A percentile compares a stretch with the other conserved stretches of the same genome.
These are phyloP conservation scores for Malus hybrid DNA, from an alignment of 331 rosid genomes.

Conservation along the genomic window DNA sequence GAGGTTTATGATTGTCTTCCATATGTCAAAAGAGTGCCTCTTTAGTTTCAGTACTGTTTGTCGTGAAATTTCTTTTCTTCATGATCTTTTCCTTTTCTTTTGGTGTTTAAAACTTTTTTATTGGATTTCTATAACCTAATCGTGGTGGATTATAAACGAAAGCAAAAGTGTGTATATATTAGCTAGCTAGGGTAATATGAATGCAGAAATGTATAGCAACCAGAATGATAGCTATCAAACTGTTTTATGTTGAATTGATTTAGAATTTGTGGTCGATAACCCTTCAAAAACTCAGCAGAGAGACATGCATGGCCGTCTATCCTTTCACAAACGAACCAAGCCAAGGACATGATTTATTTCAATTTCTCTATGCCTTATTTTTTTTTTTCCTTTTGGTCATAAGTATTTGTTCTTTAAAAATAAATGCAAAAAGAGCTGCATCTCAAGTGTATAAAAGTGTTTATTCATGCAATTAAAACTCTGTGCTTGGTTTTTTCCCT, in stretches of 20 bases:
- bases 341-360: no score
- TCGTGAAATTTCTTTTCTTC: not conserved
- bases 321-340: conserved; percentile 5
- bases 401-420: no score
- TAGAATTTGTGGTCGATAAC: not conserved
- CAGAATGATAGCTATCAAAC: not conserved
- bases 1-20: not conserved
- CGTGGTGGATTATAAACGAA: not conserved
- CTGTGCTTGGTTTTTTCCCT: no score
- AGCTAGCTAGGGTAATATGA: not conserved
- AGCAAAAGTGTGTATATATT: not conserved
- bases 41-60: not conserved
- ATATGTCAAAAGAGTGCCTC: not conserved
- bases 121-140: not conserved
- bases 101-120: no score
- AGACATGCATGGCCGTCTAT: conserved; percentile 7
- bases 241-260: not conserved
- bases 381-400: no score
- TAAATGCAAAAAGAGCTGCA: no score
- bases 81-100: not conserved
- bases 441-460: no score
- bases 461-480: no score
- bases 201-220: not conserved
- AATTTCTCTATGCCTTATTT: no score
- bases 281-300: conserved; percentile 12